Evolutionary conservation across 78 protist genomes (phyloP), one percentile per base, ranked within the genome.

Genomic region (Polysphondylium violaceum): DNA sequence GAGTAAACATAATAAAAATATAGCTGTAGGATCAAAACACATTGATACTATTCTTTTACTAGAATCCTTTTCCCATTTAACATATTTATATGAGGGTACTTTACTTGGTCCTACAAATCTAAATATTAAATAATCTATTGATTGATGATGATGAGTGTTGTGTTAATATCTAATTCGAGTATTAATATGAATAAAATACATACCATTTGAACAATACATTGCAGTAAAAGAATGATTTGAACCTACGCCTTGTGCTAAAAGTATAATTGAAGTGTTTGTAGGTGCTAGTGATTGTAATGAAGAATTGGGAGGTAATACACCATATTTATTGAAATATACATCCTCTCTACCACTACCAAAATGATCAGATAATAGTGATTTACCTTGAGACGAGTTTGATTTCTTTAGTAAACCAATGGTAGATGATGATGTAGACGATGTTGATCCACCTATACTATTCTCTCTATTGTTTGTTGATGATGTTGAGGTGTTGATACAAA

Each of bases 101-200:
- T 65, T 65, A 53, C 87, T 92, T 23, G 81, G 93, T 23, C 91
- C 95, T 38, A 92, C 91, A 85, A 53, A 92, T 74, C 95, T 63
- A 60, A 92, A 51, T 25, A 92, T 79, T 56, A 92, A 55, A 56
- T 83, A 74, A 58, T 92, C 94, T 91, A 56, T 41, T 19, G 1
- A 41, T 6, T 59, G 14, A 59, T 59, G 14, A 59, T 25, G 14
- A 59, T 59, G 21, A 59, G 14, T 53, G 21, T 53, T n/a, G 16
- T 53, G 21, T 53, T 53, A 53, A n/a, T 53, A 6, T 53, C 21
- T 58, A 19, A 23, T 58, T 25, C 2, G 9, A 19, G 7, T 25
- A 6, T 19, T 19, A 55, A 55, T 19, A 40, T 19, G 1, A 4
- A 64, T n/a, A 0, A 23, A 12, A 58, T 35, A 63, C 38, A 23